These are phyloP conservation scores for Pichia sp. DNA, from an alignment of 1,139 yeast genomes.

Conservation along the genomic window DNA sequence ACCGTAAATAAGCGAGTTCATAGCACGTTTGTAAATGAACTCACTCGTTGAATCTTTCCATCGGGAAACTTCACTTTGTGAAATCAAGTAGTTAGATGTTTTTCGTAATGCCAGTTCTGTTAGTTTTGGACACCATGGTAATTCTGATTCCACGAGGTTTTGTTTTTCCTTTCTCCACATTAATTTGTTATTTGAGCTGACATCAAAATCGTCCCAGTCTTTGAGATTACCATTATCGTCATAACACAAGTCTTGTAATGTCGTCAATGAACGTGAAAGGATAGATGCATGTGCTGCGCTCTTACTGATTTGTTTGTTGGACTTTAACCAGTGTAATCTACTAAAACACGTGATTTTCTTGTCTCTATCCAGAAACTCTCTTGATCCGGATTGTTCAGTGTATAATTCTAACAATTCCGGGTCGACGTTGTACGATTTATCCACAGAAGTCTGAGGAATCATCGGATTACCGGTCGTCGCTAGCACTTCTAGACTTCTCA, in stretches of 20 bases:
- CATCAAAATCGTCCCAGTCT: constrained; percentile 19
- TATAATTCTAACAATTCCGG: constrained; percentile 12
- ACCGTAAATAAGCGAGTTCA: constrained; percentile 45
- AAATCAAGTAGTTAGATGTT: constrained; percentile 45
- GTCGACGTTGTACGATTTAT: constrained; percentile 14
- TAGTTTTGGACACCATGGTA: constrained; percentile 38
- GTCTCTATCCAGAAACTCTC: constrained; percentile 13
- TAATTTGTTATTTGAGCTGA: constrained; percentile 9
- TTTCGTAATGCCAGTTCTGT: constrained; percentile 42
- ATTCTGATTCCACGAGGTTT: constrained; percentile 5
- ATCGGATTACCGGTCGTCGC: constrained; percentile 47
- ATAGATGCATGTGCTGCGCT: constrained; percentile 24
- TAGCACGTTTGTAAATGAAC: constrained; percentile 38
- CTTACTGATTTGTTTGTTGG: constrained; percentile 23
- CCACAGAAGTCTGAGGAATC: constrained; percentile 14
- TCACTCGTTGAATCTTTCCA: constrained; percentile 44
- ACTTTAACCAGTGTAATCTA: constrained; percentile 28
- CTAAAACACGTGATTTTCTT: constrained; percentile 26
- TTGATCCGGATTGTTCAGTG: constrained; percentile 1
- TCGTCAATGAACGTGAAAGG: constrained; percentile 30
- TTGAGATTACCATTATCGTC: constrained; percentile 15
- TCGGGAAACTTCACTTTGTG: constrained; percentile 42
- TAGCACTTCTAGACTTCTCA: constrained; percentile 44
- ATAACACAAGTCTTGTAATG: constrained; percentile 25
- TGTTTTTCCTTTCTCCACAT: constrained; percentile 12